Evolutionary conservation across 768 basidiomycete species (phyloP), one percentile per base, ranked within the genome.

Genomic region (Lyophyllum shimeji): DNA sequence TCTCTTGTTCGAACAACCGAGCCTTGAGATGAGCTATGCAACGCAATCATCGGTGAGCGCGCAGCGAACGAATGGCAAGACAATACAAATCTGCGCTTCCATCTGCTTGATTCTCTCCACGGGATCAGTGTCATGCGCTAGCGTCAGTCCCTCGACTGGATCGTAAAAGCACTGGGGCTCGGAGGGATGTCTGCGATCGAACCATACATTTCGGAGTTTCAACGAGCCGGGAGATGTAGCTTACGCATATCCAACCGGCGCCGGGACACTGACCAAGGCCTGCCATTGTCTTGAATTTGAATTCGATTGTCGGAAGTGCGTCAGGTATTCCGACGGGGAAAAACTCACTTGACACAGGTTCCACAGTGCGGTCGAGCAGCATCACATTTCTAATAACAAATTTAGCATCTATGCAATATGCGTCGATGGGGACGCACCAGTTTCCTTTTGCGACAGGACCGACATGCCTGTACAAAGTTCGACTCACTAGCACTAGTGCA

Each of bases 131-230:
- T 92, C 89, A 47, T 90, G 82, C 20, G 88, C 86, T 37, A 93
- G 80, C 7, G 83, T 78, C 34, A 93, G 69, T 17, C 91, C 92
- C 68, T 93, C 91, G 15, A 93, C 85, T 2, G 90, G 91, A 70
- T 94, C 91, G 67, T 94, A 94, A 9, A 83, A 83, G 63, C 91
- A 94, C 64, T 88, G 86, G 7, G 91, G 91, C 68, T 92, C 90
- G 9, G 82, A 75, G n/a, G 92, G 92, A 70, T 94, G 91, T 21
- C 90, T 92, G 62, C 20, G 58, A 47, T 29, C 18, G 52, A 55
- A 48, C 50, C 39, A 56, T 60, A 47, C 61, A 45, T 46, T 54
- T 21, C 50, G 37, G 24, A 48, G 21, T 40, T 49, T 27, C 20
- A 24, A 25, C 18, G 52, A 21, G 53, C n/a, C 45, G 50, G 52